Percentiles rank a stretch among this genome's conserved stretches.
Evolutionary conservation across 2,329 filamentous ascomycete species (phyloP).

Genomic region (Fusarium napiforme): DNA sequence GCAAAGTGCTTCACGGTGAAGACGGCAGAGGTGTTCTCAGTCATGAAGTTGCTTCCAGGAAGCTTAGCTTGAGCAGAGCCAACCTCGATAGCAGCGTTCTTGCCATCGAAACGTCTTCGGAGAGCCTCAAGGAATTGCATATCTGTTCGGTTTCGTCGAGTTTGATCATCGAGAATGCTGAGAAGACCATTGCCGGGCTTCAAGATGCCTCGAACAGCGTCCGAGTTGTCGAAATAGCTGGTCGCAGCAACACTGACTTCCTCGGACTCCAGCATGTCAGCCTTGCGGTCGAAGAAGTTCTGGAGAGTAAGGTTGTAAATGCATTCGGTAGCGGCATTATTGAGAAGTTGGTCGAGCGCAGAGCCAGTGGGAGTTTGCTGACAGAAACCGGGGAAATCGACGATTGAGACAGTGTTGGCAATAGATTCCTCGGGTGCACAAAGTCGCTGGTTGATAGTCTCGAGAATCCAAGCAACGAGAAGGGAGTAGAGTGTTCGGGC

Average conservation of each 20-base stretch:
- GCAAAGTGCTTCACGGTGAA: conserved; percentile 97
- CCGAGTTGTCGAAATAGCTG: conserved; percentile 97
- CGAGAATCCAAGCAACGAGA: conserved; percentile 92
- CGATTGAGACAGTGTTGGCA: conserved; percentile 91
- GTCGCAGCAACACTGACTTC: conserved; percentile 91
- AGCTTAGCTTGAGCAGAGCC: conserved; percentile 78
- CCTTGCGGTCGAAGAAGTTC: conserved; percentile 95
- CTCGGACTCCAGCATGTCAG: conserved; percentile 92
- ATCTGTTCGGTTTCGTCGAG: conserved; percentile 86
- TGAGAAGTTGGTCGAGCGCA: conserved; percentile 89
- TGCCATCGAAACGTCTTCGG: conserved; percentile 92
- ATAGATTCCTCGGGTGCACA: conserved; percentile 90
- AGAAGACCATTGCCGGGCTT: conserved; percentile 93
- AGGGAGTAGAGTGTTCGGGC: conserved; percentile 93
- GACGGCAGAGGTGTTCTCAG: conserved; percentile 79
- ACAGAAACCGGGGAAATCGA: conserved; percentile 96
- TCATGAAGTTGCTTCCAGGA: conserved; percentile 89
- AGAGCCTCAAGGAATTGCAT: conserved; percentile 90
- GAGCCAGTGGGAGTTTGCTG: conserved; percentile 86
- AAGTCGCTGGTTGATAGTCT: conserved; percentile 88
- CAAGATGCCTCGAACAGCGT: conserved; percentile 89
- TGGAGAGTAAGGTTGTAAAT: conserved; percentile 94
- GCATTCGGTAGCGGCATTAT: conserved; percentile 91
- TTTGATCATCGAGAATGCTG: conserved; percentile 96
- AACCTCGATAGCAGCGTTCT: conserved; percentile 89